Evolutionary conservation across 257 asterid genomes (phyloP).

Genomic region (Plantago elongata): DNA sequence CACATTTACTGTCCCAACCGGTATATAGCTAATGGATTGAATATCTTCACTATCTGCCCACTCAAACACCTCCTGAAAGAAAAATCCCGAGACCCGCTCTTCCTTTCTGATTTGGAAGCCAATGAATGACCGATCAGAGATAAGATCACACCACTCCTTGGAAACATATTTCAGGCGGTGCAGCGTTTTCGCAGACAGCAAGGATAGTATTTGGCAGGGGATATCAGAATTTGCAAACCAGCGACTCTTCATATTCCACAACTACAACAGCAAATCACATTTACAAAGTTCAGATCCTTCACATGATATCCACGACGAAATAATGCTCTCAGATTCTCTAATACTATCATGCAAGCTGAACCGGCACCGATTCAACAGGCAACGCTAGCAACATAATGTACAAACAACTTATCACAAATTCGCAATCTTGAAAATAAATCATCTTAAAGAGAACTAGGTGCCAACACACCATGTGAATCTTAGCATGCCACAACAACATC

Average conservation of each 20-base stretch:
- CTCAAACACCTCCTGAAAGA: slow-evolving; percentile 49
- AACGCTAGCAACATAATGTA: too few relatives aligned
- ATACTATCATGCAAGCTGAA: too few relatives aligned
- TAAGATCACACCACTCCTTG: slow-evolving; percentile 44
- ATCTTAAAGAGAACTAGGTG: too few relatives aligned
- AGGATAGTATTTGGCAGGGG: slow-evolving; percentile 31
- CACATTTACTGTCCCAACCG: slow-evolving; percentile 18
- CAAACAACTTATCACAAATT: too few relatives aligned
- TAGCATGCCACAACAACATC: too few relatives aligned
- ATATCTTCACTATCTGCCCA: slow-evolving; percentile 33
- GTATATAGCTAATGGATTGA: slow-evolving; percentile 40
- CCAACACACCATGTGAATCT: too few relatives aligned
- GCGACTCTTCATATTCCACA: slow-evolving; percentile 24
- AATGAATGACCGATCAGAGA: slow-evolving; percentile 47
- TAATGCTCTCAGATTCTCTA: too few relatives aligned
- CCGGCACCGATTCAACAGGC: too few relatives aligned
- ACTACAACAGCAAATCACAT: slow-evolving; percentile 9
- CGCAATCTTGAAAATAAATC: too few relatives aligned
- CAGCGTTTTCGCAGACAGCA: slow-evolving; percentile 39
- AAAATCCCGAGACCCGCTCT: slow-evolving; percentile 49
- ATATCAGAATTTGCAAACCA: slow-evolving; percentile 39
- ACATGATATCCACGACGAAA: too few relatives aligned
- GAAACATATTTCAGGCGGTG: slow-evolving; percentile 46
- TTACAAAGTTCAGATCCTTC: too few relatives aligned
- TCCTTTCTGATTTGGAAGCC: slow-evolving; percentile 27